Evolutionary conservation across 805 yeast species (phyloP), one percentile per base, ranked within the genome.

Genomic region (Pichia nakasei): DNA sequence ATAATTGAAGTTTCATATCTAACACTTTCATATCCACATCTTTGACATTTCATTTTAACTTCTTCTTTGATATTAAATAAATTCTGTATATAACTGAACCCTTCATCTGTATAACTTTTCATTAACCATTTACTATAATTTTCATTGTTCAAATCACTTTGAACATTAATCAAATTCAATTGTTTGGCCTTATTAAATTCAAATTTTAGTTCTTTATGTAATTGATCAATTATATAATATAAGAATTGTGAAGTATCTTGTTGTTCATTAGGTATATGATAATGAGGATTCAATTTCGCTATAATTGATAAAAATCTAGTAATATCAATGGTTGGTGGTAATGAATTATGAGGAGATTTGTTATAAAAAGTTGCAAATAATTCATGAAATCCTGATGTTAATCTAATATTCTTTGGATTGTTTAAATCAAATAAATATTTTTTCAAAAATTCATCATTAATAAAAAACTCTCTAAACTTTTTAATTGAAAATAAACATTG

Each of bases 221-320:
- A 58, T 48, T 78, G 69, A 54, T 81, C 89, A 49, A 84, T 62
- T 11, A 83, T 50, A 47, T 83, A 76, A 57, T 82, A 68, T 37
- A 85, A 60, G 54, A 82, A 82, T 52, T 85, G 93, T 43, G 84
- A 87, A 1, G 89, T 80, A 58, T 85, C 94, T 55, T 85, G 93
- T 54, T 85, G 94, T 53, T 82, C 86, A 51, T 72, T 61, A 0
- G 91, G 91, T 12, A 84, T 81, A 49, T 68, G 65, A 43, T 82
- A 70, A 52, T 80, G 85, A 0, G 88, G 88, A 50, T 82, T 76
- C 20, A 82, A 55, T 2, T 67, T 59, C 38, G 78, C 69, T 35
- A 83, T 66, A 2, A 58, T 42, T 17, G 53, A 50, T 21, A 63
- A 49, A 53, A 84, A 82, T 36, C 76, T 74, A 9, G 75, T 70